Base-by-base conservation (phyloP, 148 eudicot species). In the Chenopodium suecicum region DNA sequence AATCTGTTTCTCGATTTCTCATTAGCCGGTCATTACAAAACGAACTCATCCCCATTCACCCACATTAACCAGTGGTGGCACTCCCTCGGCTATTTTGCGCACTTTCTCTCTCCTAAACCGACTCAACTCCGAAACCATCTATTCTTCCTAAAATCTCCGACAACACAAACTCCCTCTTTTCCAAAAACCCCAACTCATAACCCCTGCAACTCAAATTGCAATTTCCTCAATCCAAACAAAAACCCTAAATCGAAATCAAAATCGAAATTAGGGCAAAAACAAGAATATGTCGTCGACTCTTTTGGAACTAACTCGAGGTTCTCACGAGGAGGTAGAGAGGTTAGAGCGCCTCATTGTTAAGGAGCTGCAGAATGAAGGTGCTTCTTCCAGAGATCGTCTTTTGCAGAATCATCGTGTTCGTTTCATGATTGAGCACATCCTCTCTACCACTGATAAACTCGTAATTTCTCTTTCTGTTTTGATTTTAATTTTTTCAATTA, bases 311-410 rank as follows among this genome's bases (percentile, higher is more conserved):
- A 94, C 98, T 11, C 93, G 99, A 32, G 88, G 89, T 14, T 85
- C 94, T 47, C 99, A 96, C 88, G 99, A 96, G 83, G 97, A 96
- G 77, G 94, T 88, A 0, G 99, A 96, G 89, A 90, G 97, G 56
- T 83, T 96, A 0, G 98, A 96, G 89, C 83, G 99, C 29, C 86
- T 91, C 12, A 78, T 90, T 16, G 95, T 90, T 4, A 96, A 91
- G 82, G 97, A 92, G 79, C 91, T 96, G 62, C 98, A 94, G 69
- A 84, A 84, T 78, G 99, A 96, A 54, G 91, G 93, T 31, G 83
- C 92, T 25, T 78, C 91, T 41, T 82, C 84, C 77, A 92, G 81
- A 81, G 98, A 96, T 75, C 95, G 99, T 34, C 93, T 94, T 48
- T 72, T 78, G 50, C 99, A 92, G 80, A 89, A 90, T 84, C 99